These are phyloP conservation scores for Favolaschia claudopus DNA, from an alignment of 768 basidiomycete species.

Conservation along the genomic window DNA sequence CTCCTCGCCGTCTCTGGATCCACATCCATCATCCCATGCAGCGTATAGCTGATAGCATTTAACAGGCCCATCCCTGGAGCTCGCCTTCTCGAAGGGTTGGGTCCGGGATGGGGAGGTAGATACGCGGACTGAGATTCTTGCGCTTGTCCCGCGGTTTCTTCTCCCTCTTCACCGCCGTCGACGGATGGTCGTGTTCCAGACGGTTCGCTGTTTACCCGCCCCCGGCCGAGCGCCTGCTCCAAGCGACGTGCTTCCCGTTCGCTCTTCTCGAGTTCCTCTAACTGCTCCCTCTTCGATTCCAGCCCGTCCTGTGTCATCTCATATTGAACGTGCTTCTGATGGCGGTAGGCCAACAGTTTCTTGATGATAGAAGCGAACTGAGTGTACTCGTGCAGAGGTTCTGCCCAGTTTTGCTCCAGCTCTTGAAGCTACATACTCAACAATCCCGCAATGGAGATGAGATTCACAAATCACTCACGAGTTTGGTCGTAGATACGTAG, in stretches of 20 bases:
- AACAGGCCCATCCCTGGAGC: constrained; percentile 86
- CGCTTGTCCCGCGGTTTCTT: constrained; percentile 45
- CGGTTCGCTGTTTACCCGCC: constrained; percentile 44
- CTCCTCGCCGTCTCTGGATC: constrained; percentile 96
- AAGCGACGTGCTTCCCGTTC: constrained; percentile 90
- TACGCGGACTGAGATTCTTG: constrained; percentile 54
- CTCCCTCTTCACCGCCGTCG: constrained; percentile 33
- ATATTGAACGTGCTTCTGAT: constrained; percentile 97
- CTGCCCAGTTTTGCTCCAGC: constrained; percentile 93
- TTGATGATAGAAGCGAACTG: constrained; percentile 97
- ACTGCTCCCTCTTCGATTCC: constrained; percentile 80
- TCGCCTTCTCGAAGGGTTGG: constrained; percentile 65
- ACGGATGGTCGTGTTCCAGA: constrained; percentile 36
- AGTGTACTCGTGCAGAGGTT: constrained; percentile 93
- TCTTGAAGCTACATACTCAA: constrained; percentile 75
- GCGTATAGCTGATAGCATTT: constrained; percentile 90
- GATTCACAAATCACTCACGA: constrained; percentile 60
- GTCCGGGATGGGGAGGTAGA: constrained; percentile 83
- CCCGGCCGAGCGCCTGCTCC: constrained; percentile 83
- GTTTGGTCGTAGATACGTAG: constrained; percentile 89
- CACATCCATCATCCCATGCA: constrained; percentile 98
- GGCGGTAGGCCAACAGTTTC: constrained; percentile 91
- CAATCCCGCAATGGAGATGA: neutral
- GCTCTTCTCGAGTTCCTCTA: constrained; percentile 92
- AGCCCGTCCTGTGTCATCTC: constrained; percentile 95